Base-by-base conservation (phyloP, 2,329 filamentous ascomycete genomes). In the Cordyceps pruinosa region DNA sequence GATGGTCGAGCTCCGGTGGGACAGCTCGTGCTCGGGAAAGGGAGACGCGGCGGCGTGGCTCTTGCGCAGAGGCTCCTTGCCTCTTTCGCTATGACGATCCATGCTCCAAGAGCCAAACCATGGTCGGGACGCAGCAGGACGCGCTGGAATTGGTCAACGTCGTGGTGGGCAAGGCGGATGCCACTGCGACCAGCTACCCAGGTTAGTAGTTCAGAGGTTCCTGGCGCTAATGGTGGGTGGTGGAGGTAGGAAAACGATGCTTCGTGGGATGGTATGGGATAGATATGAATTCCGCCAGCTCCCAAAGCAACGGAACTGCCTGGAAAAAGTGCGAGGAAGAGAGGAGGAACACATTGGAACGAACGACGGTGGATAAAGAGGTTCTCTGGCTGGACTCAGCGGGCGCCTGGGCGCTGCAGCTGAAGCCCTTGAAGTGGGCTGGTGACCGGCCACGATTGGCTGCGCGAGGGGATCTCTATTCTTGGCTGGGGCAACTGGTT, bases 1-100 rank as follows among this genome's bases (percentile, higher is more conserved):
- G 59, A 72, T 58, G 61, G 63, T 70, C 35, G 72, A 73, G 42
- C 68, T 62, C 35, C 65, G 64, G 58, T 72, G 71, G 41, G 61
- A 64, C 39, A 73, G 62, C 44, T 62, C 46, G 13, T 61, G 63
- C 32, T 51, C 47, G 21, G 32, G n/a, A 19, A 25, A 41, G 7
- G 44, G 25, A 21, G 52, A 37, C 8, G 52, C 42, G 12, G 37
- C 35, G 7, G 46, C 55, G 42, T 54, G 30, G 21, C 55, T 30
- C 32, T 61, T 59, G 42, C 63, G 62, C 59, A 61, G 66, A 59
- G 66, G 65, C 60, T 72, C 63, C 58, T 64, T 62, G 63, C 65
- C 64, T 58, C 63, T 59, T 54, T 67, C 45, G 67, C 69, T 62
- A 66, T 61, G 59, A 64, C 69, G 61, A 57, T 64, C 63, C 70